Evolutionary conservation across 2,329 filamentous ascomycete genomes (phyloP).

Genomic region (Botryotinia calthae): DNA sequence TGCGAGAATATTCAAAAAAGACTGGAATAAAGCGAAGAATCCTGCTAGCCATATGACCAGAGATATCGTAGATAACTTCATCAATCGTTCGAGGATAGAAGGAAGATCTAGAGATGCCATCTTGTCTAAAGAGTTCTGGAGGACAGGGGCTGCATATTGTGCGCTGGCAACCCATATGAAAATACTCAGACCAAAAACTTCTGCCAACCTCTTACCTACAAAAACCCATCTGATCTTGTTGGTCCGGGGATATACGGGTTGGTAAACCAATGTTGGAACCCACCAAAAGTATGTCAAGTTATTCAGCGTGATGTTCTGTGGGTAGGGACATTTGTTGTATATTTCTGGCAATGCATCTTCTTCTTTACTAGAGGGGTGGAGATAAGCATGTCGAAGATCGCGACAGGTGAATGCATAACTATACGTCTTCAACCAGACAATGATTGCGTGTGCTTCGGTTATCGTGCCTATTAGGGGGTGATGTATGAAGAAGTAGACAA

Average conservation of each 20-base stretch:
- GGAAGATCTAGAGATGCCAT: constrained; percentile 76
- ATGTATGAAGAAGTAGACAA: constrained; percentile 88
- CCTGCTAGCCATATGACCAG: constrained; percentile 96
- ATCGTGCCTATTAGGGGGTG: constrained; percentile 92
- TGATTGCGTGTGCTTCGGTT: constrained; percentile 85
- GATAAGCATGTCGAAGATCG: constrained; percentile 85
- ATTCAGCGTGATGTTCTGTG: constrained; percentile 79
- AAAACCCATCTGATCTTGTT: constrained; percentile 81
- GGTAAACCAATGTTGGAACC: constrained; percentile 93
- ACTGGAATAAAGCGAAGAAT: constrained; percentile 96
- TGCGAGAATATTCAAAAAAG: constrained; percentile 83
- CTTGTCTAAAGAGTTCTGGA: constrained; percentile 86
- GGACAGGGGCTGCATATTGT: constrained; percentile 87
- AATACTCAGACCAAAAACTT: constrained; percentile 73
- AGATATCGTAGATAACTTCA: constrained; percentile 94
- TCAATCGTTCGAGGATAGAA: constrained; percentile 81
- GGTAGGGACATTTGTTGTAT: constrained; percentile 83
- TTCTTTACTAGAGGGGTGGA: constrained; percentile 69
- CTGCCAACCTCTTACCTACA: constrained; percentile 76
- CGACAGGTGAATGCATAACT: constrained; percentile 97
- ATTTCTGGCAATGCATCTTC: constrained; percentile 73
- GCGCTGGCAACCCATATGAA: constrained; percentile 95
- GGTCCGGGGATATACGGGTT: constrained; percentile 91
- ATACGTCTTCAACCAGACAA: constrained; percentile 94
- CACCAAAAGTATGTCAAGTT: constrained; percentile 98